phyloP scores from a whole-genome alignment of 2,329 filamentous ascomycete species.

The Knoxdaviesia capensis region DNA sequence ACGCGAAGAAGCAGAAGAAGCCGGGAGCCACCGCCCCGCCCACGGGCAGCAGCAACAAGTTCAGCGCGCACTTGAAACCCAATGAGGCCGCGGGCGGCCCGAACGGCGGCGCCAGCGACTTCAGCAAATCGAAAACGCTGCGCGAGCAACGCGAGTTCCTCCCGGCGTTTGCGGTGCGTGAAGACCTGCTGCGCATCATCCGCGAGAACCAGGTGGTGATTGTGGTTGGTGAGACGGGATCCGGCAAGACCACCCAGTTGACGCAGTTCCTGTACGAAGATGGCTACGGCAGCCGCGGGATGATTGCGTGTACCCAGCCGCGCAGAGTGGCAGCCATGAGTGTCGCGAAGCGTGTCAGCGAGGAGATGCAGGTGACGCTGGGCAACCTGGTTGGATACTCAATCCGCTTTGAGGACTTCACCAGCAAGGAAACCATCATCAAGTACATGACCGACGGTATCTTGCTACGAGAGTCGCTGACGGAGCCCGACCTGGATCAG shows the following conservation, averaged over 20 bases:
- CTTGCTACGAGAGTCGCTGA: slow-evolving; percentile 76
- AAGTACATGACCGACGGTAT: slow-evolving; percentile 99
- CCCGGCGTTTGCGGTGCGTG: slow-evolving; percentile 87
- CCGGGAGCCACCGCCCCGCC: background rate
- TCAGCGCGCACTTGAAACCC: slow-evolving; percentile 78
- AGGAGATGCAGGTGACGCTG: slow-evolving; percentile 91
- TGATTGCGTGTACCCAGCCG: slow-evolving; percentile 94
- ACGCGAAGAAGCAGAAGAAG: slow-evolving; percentile 27
- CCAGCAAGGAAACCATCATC: slow-evolving; percentile 83
- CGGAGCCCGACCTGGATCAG: slow-evolving; percentile 79
- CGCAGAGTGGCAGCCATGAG: slow-evolving; percentile 96
- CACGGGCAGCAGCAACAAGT: slow-evolving; percentile 41
- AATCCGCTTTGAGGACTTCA: slow-evolving; percentile 96
- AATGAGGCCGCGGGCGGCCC: too few relatives aligned
- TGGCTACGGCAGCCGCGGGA: slow-evolving; percentile 67
- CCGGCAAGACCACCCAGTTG: slow-evolving; percentile 91
- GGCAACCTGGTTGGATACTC: slow-evolving; percentile 85
- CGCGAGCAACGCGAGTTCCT: slow-evolving; percentile 83
- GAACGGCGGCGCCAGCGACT: slow-evolving; percentile 68
- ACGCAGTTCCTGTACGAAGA: slow-evolving; percentile 95
- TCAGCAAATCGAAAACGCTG: slow-evolving; percentile 81
- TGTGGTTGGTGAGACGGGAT: slow-evolving; percentile 91
- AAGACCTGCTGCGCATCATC: slow-evolving; percentile 80
- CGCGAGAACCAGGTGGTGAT: slow-evolving; percentile 94
- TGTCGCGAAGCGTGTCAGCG: slow-evolving; percentile 90